Evolutionary conservation across 1,284 basidiomycete species (phyloP), one percentile per base, ranked within the genome.

Genomic region (Mycena citricolor): DNA sequence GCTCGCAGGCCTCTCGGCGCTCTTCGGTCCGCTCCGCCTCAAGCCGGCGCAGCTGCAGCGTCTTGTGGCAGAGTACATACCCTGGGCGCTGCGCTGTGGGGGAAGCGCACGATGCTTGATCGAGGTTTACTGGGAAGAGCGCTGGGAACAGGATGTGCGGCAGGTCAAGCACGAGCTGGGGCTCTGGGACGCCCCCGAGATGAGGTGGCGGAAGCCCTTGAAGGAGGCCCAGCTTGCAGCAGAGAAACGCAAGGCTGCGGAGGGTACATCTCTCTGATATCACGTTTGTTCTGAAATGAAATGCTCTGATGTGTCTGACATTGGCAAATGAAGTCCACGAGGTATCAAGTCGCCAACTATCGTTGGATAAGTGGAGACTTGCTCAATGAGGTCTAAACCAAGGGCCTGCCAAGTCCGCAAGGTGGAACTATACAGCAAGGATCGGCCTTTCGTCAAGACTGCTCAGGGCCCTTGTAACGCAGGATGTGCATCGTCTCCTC

Each of bases 81-180:
- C 90, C 0, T 97, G 94, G 94, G 94, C 94, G 8, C 66, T 94
- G 42, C 79, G 81, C 46, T 88, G 87, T 47, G 94, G 92, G 1
- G 79, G 83, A 20, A 77, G 70, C 38, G 77, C 86, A 1, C 74
- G 73, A 56, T 89, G 85, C 55, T 66, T 99, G 46, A 89, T 98
- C 45, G 87, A 86, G 1, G 85, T 99, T 7, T 94, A 94, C 59
- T 99, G 95, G 97, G 95, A 99, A 67, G 77, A 92, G 63, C 71
- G 93, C 47, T 99, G 94, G 94, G 82, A 83, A 44, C 84, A 90
- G 64, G 76, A 89, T 44, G 67, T 95, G 4, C 78, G 79, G 2
- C 85, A 91, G 42, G 73, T 97, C 66, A 86, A 90, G 64, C 71
- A 65, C 49, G 88, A 94, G 59, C 70, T 95, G 14, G 90, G 92